Evolutionary conservation across 2,329 filamentous ascomycete species (phyloP).

Genomic region (Stagonosporopsis rhizophila): DNA sequence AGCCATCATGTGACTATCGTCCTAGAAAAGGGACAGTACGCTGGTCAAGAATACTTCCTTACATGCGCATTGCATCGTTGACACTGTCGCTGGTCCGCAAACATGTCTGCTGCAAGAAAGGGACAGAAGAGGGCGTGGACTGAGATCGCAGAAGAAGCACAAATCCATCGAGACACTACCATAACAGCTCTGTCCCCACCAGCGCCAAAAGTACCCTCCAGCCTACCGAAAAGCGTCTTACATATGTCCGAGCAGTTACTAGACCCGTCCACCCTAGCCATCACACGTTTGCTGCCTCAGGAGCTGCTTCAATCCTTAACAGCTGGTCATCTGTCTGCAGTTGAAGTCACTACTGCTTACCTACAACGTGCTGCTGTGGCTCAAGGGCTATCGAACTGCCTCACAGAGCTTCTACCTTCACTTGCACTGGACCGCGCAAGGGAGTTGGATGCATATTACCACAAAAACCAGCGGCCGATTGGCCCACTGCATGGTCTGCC

Average conservation of each 20-base stretch:
- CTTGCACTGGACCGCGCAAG: slow-evolving; percentile 49
- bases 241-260: slow-evolving; percentile 27
- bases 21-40: background rate
- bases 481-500: slow-evolving; percentile 61
- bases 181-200: slow-evolving; percentile 28
- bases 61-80: background rate
- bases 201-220: slow-evolving; percentile 26
- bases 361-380: slow-evolving; percentile 36
- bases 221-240: slow-evolving; percentile 32
- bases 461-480: slow-evolving; percentile 46
- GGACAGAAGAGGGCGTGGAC: slow-evolving; percentile 28
- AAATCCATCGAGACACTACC: slow-evolving; percentile 35
- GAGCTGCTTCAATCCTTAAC: slow-evolving; percentile 26
- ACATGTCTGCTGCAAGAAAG: slow-evolving; percentile 2
- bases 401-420: slow-evolving; percentile 39
- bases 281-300: slow-evolving; percentile 32
- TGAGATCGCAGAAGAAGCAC: slow-evolving; percentile 35
- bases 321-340: slow-evolving; percentile 31
- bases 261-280: slow-evolving; percentile 19
- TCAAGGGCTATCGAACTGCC: slow-evolving; percentile 35
- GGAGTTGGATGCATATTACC: slow-evolving; percentile 52
- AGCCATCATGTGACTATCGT: background rate
- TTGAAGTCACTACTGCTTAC: slow-evolving; percentile 35
- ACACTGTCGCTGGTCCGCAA: background rate
- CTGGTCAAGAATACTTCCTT: background rate